A percentile compares a stretch with the other conserved stretches of the same genome.
phyloP scores from a whole-genome alignment of 2,329 filamentous ascomycete genomes.

The Nemania sp. region DNA sequence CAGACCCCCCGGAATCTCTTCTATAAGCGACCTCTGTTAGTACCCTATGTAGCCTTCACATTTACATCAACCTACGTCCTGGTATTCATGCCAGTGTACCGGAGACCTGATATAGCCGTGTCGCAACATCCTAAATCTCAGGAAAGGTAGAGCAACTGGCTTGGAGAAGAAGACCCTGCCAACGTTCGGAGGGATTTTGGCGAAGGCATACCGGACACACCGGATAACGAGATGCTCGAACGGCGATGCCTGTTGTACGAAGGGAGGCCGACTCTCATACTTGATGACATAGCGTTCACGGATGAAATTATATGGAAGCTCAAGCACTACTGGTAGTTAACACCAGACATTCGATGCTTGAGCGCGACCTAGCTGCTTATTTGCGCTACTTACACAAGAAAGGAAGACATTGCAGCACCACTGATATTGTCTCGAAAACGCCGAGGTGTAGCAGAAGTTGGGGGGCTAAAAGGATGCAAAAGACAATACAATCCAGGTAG shows the following conservation, averaged over 20 bases:
- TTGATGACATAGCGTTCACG: conserved; percentile 66
- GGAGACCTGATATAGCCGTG: conserved; percentile 74
- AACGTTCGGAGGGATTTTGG: conserved; percentile 74
- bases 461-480: conserved; percentile 76
- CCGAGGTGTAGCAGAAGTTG: conserved; percentile 78
- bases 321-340: conserved; percentile 59
- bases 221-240: conserved; percentile 84
- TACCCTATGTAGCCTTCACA: background rate
- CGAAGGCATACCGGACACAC: conserved; percentile 83
- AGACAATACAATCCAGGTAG: conserved; percentile 80
- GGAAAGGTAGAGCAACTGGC: conserved; percentile 77
- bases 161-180: conserved; percentile 83
- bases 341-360: background rate
- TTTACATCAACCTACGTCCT: conserved; percentile 56
- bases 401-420: conserved; percentile 72
- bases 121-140: conserved; percentile 79
- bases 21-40: conserved; percentile 49
- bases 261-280: conserved; percentile 64
- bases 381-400: conserved; percentile 70
- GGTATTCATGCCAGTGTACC: conserved; percentile 70
- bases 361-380: background rate
- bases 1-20: conserved; percentile 73
- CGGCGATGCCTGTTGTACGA: conserved; percentile 74
- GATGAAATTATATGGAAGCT: conserved; percentile 70
- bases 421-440: conserved; percentile 67